Base-by-base conservation (phyloP, 2,329 filamentous ascomycete genomes). In the Boeremia exigua region DNA sequence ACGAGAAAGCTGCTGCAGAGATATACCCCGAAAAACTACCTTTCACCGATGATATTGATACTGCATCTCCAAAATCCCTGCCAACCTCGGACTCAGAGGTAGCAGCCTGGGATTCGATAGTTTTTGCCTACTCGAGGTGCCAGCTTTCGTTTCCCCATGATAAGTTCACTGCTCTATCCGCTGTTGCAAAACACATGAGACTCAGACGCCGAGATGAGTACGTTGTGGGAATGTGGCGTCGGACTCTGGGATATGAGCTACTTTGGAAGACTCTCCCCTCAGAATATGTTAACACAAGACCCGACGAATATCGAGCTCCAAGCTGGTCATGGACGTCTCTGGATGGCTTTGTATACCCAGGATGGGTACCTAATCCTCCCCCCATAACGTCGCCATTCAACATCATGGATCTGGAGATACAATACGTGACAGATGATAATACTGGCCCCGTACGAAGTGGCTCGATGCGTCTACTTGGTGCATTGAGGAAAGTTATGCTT, bases 301-400 rank as follows among this genome's bases (percentile, higher is more conserved):
- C 43, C 4, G 4, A 7, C 1, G 3, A n/a, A 5, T 65, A 62
- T 27, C 45, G 58, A 7, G 54, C 58, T 25, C 60, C 58, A 14
- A 49, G 48, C 12, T 65, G 62, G 58, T 59, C 56, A 9, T 65
- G 55, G 60, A 54, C 48, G 4, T 58, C 60, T 11, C 8, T 60
- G n/a, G 56, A 59, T 28, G 50, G 19, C 49, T 14, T 4, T 6
- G 8, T 25, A 19, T 25, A 23, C 3, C 15, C 10, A 2, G 17
- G 10, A 12, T 12, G n/a, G 7, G 8, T 25, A 10, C 10, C 19
- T 6, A 15, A 38, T 2, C 2, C 27, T 7, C 14, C 9, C 8
- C 4, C 6, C 2, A 29, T 3, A 32, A 3, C 32, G 5, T 10
- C 6, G 7, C 12, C 28, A 23, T 54, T 58, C 19, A 19, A 44